Conservation (phyloP, 805 yeast genomes). For the Yarrowia sp. region DNA sequence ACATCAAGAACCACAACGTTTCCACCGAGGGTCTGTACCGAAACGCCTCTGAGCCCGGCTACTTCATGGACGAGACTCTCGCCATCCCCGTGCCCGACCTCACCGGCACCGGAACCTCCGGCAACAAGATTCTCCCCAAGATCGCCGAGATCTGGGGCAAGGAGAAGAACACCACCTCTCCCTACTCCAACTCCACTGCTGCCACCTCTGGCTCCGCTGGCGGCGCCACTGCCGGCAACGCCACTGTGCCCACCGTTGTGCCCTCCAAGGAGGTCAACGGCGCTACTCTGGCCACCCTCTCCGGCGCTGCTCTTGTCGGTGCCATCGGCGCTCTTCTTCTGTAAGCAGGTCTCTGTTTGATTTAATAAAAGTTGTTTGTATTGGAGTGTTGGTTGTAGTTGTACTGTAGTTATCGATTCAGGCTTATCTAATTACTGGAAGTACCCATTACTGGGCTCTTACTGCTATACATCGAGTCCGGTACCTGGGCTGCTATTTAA, state of each 20-base stretch:
- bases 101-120: conserved; percentile 10
- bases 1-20: conserved; percentile 26
- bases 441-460: no score
- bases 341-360: neutral
- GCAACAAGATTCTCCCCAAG: conserved; percentile 22
- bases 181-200: neutral
- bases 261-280: neutral
- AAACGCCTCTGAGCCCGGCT: conserved; percentile 22
- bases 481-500: no score
- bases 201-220: neutral
- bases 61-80: conserved; percentile 5
- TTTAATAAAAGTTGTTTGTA: neutral
- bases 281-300: conserved; percentile 8
- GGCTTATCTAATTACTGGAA: no score
- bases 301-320: neutral
- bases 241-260: neutral
- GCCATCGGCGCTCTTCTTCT: conserved; percentile 12
- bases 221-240: neutral
- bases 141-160: conserved; percentile 7
- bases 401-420: no score
- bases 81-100: conserved; percentile 12
- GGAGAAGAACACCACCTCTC: no score
- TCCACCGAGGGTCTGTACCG: conserved; percentile 22
- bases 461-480: no score
- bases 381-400: neutral